A percentile compares a stretch with the other conserved stretches of the same genome.
Conservation (phyloP, 106 monocot genomes). For the Dendrobium catenatum region DNA sequence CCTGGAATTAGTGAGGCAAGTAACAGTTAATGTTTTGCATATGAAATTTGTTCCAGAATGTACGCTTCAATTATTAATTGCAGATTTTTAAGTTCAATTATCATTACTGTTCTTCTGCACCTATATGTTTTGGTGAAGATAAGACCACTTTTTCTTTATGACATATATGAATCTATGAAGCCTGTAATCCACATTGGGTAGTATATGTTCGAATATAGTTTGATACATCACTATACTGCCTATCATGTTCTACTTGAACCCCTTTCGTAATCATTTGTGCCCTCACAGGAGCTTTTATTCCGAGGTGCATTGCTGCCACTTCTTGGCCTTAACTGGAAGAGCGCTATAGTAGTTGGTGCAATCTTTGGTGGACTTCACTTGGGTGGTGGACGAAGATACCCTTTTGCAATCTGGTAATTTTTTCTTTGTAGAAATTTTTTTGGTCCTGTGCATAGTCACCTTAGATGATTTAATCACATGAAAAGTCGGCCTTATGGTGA, state of each 20-base stretch:
- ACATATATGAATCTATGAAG: no score
- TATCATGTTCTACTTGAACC: no score
- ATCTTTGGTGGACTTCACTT: slow-evolving; percentile 89
- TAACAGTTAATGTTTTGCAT: neutral
- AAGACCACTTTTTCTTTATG: no score
- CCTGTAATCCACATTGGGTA: no score
- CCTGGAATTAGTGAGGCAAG: slow-evolving; percentile 93
- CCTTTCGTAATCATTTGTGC: no score
- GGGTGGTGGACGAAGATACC: slow-evolving; percentile 64
- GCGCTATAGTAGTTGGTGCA: slow-evolving; percentile 54
- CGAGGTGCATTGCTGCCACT: slow-evolving; percentile 75
- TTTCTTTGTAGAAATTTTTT: neutral
- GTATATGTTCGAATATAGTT: no score
- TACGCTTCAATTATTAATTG: neutral
- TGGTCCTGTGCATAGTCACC: no score
- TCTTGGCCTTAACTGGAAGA: slow-evolving; percentile 70
- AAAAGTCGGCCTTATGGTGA: no score
- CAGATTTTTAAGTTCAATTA: neutral
- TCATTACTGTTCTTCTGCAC: neutral
- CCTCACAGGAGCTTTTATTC: slow-evolving; percentile 78
- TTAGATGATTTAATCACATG: no score
- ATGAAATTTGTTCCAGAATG: neutral
- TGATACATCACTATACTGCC: no score
- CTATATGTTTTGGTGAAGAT: no score
- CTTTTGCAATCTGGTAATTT: slow-evolving; percentile 69